phyloP scores from a whole-genome alignment of 805 yeast species.

The Torulaspora franciscae region DNA sequence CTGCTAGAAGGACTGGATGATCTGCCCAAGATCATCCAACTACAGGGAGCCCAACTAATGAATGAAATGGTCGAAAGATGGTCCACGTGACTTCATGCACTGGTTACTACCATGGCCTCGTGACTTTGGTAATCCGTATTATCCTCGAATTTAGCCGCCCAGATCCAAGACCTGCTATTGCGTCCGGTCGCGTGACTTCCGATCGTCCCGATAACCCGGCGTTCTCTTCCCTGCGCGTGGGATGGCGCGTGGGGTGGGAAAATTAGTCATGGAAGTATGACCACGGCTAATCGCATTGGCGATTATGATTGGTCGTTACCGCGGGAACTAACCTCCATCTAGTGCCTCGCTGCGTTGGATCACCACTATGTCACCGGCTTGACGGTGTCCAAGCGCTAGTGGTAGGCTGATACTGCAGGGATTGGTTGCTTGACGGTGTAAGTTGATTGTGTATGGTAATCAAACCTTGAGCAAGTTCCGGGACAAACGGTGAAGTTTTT shows the following conservation, averaged over 20 bases:
- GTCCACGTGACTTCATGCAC: conserved; percentile 27
- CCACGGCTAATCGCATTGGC: conserved; percentile 1
- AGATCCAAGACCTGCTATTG: neutral
- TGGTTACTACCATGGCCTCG: neutral
- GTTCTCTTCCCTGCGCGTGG: neutral
- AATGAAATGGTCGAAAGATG: conserved; percentile 74
- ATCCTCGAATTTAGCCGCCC: neutral
- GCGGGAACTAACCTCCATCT: neutral
- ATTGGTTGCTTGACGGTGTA: neutral
- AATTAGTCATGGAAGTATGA: conserved; percentile 14
- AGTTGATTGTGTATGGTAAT: neutral
- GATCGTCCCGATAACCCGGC: too few relatives aligned
- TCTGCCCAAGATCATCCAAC: conserved; percentile 46
- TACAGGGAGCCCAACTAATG: conserved; percentile 41
- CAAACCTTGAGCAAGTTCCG: neutral
- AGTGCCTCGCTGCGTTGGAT: neutral
- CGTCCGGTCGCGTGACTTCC: too few relatives aligned
- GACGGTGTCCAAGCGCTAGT: neutral
- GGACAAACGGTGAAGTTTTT: neutral
- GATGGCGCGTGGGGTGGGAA: neutral
- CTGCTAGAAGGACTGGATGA: conserved; percentile 47
- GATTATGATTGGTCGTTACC: neutral
- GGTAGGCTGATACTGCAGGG: neutral
- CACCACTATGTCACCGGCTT: neutral
- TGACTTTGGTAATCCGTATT: neutral